Evolutionary conservation across 2,329 filamentous ascomycete species (phyloP).

Genomic region (Fusarium sp.): DNA sequence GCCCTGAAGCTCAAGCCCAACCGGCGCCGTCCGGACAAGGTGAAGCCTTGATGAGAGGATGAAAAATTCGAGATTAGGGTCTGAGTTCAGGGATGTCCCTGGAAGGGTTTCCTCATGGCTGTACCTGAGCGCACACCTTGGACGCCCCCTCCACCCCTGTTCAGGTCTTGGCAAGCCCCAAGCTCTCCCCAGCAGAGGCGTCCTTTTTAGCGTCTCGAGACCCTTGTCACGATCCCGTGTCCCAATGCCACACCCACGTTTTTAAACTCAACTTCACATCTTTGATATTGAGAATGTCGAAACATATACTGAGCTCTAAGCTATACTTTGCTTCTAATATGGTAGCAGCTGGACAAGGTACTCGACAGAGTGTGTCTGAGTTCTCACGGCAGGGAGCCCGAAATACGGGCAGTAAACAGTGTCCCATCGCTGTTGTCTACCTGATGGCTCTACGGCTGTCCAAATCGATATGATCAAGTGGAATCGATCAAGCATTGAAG

Average conservation of each 20-base stretch:
- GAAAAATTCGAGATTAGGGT: conserved; percentile 46
- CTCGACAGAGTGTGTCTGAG: neutral
- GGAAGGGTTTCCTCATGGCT: conserved; percentile 25
- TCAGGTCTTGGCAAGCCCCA: conserved; percentile 38
- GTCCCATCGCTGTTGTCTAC: neutral
- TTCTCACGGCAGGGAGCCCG: neutral
- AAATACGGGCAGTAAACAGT: neutral
- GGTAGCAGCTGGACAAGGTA: neutral
- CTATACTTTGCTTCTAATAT: neutral
- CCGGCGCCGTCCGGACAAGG: conserved; percentile 45
- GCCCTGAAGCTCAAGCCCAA: conserved; percentile 40
- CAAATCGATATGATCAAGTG: conserved; percentile 15
- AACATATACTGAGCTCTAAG: conserved; percentile 13
- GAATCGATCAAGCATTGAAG: conserved; percentile 24
- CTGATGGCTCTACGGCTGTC: conserved; percentile 20
- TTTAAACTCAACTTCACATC: conserved; percentile 46
- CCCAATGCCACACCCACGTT: conserved; percentile 48
- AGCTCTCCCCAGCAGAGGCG: conserved; percentile 43
- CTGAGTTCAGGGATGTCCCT: conserved; percentile 44
- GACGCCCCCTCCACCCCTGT: conserved; percentile 41
- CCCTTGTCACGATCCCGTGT: conserved; percentile 48
- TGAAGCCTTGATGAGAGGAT: conserved; percentile 40
- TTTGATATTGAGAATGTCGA: conserved; percentile 34
- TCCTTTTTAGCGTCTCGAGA: conserved; percentile 44
- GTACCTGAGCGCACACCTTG: conserved; percentile 29